phyloP scores from a whole-genome alignment of 2,329 filamentous ascomycete genomes.

The Colletotrichum sp. region DNA sequence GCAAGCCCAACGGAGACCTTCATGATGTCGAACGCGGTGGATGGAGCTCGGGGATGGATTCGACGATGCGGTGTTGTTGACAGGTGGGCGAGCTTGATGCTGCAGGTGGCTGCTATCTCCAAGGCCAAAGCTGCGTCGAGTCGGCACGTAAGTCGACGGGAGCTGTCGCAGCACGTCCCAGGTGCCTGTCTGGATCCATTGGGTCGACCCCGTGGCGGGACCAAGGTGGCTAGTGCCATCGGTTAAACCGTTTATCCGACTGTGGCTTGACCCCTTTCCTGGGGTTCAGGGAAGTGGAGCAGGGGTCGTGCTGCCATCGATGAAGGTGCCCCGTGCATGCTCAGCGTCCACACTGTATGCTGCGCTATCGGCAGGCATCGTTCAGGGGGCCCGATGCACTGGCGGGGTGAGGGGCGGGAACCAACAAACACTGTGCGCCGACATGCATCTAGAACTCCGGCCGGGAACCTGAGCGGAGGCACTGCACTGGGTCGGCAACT shows the following conservation, averaged over 20 bases:
- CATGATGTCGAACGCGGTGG: conserved; percentile 36
- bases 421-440: not conserved
- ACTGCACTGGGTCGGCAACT: not conserved
- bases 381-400: not conserved
- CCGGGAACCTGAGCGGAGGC: not conserved
- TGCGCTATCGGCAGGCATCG: not conserved
- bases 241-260: not conserved
- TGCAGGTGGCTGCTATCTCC: conserved; percentile 12
- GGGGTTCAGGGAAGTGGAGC: not conserved
- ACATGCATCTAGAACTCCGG: conserved; percentile 1
- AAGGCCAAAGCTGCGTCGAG: conserved; percentile 17
- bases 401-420: not conserved
- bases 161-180: conserved; percentile 4
- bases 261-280: not conserved
- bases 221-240: not conserved
- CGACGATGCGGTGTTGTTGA: not conserved
- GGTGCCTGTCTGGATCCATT: not conserved
- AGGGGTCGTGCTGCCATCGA: not conserved
- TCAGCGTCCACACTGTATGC: not conserved
- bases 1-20: conserved; percentile 47
- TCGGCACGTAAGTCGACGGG: conserved; percentile 3
- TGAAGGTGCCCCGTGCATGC: not conserved
- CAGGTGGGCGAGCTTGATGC: conserved; percentile 8
- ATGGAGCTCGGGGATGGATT: not conserved
- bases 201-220: not conserved